These are phyloP conservation scores for Sporisorium sorghi DNA, from an alignment of 1,284 basidiomycete genomes.

Conservation along the genomic window DNA sequence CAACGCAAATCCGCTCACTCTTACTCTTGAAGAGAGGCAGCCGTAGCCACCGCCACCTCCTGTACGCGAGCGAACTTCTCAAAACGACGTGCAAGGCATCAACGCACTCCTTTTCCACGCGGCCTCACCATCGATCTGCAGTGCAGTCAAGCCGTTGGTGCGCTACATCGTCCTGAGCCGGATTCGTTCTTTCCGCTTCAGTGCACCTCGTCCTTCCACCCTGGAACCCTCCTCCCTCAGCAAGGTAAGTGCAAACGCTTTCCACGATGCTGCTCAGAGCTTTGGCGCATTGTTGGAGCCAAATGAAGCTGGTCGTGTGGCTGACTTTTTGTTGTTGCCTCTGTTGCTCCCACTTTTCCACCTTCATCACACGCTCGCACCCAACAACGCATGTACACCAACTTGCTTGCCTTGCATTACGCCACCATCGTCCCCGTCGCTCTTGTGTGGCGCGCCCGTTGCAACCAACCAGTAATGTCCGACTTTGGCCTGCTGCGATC, in stretches of 20 bases:
- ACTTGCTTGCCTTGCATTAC: background rate
- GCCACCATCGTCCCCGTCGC: background rate
- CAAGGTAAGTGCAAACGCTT: slow-evolving; percentile 17
- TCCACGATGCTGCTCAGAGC: background rate
- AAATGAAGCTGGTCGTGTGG: slow-evolving; percentile 20
- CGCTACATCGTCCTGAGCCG: background rate
- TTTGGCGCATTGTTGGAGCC: background rate
- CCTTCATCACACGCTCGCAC: too few species aligned
- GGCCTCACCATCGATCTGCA: too few species aligned
- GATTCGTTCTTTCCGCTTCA: background rate
- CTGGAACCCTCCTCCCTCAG: background rate
- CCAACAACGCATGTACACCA: background rate
- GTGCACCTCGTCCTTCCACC: background rate
- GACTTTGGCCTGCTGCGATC: slow-evolving; percentile 57
- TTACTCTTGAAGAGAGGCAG: slow-evolving; percentile 18
- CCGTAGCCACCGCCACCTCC: background rate
- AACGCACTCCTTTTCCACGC: too few species aligned
- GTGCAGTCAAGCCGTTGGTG: slow-evolving; percentile 5
- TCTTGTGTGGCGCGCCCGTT: background rate
- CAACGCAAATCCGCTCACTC: slow-evolving; percentile 1
- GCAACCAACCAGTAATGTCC: slow-evolving; percentile 48
- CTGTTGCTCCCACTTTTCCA: background rate
- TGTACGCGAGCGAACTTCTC: background rate
- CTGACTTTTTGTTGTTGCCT: slow-evolving; percentile 16
- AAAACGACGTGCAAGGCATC: too few species aligned